Percentiles rank a stretch among this genome's conserved stretches.
Conservation (phyloP, 139 green algal genomes). For the Mesotaenium endlicherianum region DNA sequence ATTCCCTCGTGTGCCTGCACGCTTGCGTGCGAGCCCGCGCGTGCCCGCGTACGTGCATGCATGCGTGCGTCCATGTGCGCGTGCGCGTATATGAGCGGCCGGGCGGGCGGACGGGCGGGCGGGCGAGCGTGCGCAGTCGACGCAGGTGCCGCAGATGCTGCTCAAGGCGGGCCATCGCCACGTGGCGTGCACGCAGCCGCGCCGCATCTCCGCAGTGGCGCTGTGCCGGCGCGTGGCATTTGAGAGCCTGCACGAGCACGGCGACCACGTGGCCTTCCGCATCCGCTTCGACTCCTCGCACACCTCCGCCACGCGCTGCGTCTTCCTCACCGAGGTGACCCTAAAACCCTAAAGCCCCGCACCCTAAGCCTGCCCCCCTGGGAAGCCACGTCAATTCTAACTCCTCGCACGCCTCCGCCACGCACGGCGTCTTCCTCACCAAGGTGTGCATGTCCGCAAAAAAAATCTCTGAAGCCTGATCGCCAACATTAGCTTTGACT, state of each 20-base stretch:
- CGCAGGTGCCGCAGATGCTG: constrained; percentile 73
- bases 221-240: constrained; percentile 50
- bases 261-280: constrained; percentile 17
- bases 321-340: constrained; percentile 51
- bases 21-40: neutral
- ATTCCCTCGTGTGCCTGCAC: neutral
- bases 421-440: no score
- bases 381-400: no score
- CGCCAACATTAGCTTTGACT: no score
- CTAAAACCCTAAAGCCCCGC: no score
- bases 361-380: no score
- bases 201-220: constrained; percentile 55
- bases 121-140: constrained; percentile 58
- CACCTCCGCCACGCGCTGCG: constrained; percentile 10
- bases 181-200: constrained; percentile 57
- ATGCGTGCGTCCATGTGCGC: neutral
- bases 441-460: no score
- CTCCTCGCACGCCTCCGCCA: no score
- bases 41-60: neutral
- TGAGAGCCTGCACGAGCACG: constrained; percentile 37
- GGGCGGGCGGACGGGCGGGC: no score
- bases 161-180: constrained; percentile 50
- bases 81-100: no score
- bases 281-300: constrained; percentile 40
- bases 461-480: no score